phyloP scores from a whole-genome alignment of 2,329 filamentous ascomycete genomes.

The Dactylellina parvicollis region DNA sequence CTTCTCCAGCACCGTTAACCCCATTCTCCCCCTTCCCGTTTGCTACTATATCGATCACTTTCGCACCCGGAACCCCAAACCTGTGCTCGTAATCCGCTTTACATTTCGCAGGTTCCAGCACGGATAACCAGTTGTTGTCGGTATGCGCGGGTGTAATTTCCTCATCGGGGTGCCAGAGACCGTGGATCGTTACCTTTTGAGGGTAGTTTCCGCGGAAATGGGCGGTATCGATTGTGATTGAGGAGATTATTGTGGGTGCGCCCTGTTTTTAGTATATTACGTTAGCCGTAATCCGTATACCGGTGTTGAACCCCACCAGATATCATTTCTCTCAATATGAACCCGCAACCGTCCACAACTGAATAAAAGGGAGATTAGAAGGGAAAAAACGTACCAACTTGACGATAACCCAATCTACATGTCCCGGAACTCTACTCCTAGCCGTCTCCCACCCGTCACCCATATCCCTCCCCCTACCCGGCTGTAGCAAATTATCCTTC shows the following conservation, averaged over 20 bases:
- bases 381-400: slow-evolving; percentile 66
- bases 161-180: slow-evolving; percentile 61
- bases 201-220: slow-evolving; percentile 87
- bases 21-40: not conserved
- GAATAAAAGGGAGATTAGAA: not conserved
- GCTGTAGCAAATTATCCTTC: slow-evolving; percentile 81
- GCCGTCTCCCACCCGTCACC: slow-evolving; percentile 89
- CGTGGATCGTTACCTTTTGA: slow-evolving; percentile 76
- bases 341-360: too few relatives aligned
- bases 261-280: too few relatives aligned
- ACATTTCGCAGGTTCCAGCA: slow-evolving; percentile 65
- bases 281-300: too few relatives aligned
- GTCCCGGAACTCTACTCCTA: slow-evolving; percentile 74
- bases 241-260: slow-evolving; percentile 35
- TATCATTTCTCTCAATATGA: too few relatives aligned
- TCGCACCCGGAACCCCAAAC: slow-evolving; percentile 18
- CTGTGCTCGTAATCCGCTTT: slow-evolving; percentile 45
- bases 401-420: slow-evolving; percentile 84
- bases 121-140: slow-evolving; percentile 64
- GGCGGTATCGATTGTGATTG: slow-evolving; percentile 78
- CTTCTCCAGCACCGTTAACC: slow-evolving; percentile 58
- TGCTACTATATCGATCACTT: slow-evolving; percentile 56
- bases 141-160: slow-evolving; percentile 28
- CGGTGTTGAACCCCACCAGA: too few relatives aligned
- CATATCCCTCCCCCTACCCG: slow-evolving; percentile 83